A percentile compares a stretch with the other conserved stretches of the same genome.
phyloP scores from a whole-genome alignment of 1,284 basidiomycete genomes.

The Rhodotorula glutinis region DNA sequence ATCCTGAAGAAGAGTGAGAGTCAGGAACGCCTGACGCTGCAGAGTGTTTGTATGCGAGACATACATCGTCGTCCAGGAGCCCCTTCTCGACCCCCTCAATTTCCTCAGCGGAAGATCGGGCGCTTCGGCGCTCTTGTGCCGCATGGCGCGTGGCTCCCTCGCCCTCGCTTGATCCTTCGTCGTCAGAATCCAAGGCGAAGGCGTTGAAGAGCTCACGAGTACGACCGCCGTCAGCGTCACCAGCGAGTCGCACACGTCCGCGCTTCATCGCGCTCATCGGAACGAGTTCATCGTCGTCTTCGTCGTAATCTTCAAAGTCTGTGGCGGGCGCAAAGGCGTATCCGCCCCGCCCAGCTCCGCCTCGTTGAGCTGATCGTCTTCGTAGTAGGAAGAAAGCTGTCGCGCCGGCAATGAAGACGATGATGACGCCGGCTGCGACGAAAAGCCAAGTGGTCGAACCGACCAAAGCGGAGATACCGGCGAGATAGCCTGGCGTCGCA shows the following conservation, averaged over 20 bases:
- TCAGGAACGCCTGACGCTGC: not conserved
- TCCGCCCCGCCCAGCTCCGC: constrained; percentile 37
- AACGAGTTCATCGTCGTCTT: constrained; percentile 33
- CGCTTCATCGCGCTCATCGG: constrained; percentile 46
- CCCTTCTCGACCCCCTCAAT: constrained; percentile 5
- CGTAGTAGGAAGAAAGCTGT: constrained; percentile 48
- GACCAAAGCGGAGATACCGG: constrained; percentile 35
- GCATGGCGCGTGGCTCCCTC: not conserved
- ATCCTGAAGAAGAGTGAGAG: constrained; percentile 14
- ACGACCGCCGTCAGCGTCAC: constrained; percentile 21
- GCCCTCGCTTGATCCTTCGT: constrained; percentile 39
- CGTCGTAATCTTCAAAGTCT: constrained; percentile 46
- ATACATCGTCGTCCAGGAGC: constrained; percentile 7
- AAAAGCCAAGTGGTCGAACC: constrained; percentile 48
- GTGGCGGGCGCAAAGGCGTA: constrained; percentile 49
- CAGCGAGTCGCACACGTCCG: constrained; percentile 26
- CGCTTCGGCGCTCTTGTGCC: not conserved
- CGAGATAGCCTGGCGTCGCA: constrained; percentile 37
- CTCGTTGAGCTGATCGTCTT: constrained; percentile 18
- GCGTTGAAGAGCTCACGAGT: constrained; percentile 51
- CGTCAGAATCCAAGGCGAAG: constrained; percentile 47
- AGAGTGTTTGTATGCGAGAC: not conserved
- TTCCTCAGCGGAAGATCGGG: not conserved
- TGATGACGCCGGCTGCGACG: constrained; percentile 46
- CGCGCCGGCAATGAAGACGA: constrained; percentile 47